Percentiles rank a stretch among this genome's conserved stretches.
Conservation (phyloP, 805 yeast species). For the Grigorovia jiainica region DNA sequence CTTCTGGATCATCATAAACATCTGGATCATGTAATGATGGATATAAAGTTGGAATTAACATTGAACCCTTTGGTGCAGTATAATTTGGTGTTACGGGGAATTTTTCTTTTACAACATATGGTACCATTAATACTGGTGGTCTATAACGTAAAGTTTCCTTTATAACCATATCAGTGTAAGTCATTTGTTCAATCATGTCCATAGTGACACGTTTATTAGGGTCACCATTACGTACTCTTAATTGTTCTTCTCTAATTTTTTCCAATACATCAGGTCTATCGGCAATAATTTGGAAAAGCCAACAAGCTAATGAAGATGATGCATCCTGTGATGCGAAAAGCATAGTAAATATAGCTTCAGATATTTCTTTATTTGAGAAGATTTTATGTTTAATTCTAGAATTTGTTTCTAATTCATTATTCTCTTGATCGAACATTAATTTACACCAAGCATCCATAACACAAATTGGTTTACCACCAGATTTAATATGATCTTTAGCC, state of each 20-base stretch:
- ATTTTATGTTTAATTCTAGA: conserved; percentile 62
- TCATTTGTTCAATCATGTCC: conserved; percentile 77
- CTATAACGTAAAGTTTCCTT: conserved; percentile 88
- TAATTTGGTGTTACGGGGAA: conserved; percentile 79
- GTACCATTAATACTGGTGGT: conserved; percentile 98
- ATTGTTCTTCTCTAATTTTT: conserved; percentile 88
- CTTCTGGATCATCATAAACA: conserved; percentile 89
- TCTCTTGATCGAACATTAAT: conserved; percentile 66
- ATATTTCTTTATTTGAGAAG: conserved; percentile 82
- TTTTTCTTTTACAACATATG: conserved; percentile 80
- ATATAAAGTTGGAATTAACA: conserved; percentile 92
- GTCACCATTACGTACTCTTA: conserved; percentile 71
- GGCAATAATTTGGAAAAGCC: conserved; percentile 94
- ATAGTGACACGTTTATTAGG: conserved; percentile 51
- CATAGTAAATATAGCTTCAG: conserved; percentile 94
- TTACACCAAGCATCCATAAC: conserved; percentile 94
- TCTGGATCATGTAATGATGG: conserved; percentile 97
- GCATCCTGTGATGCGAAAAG: conserved; percentile 98
- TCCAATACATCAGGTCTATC: conserved; percentile 87
- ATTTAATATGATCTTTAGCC: conserved; percentile 72
- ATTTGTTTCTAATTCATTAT: conserved; percentile 36
- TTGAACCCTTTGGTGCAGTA: conserved; percentile 92
- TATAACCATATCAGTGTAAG: conserved; percentile 81
- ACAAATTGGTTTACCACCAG: conserved; percentile 73
- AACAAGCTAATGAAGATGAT: conserved; percentile 91